Evolutionary conservation across 257 asterid genomes (phyloP).

Genomic region (Capsicum baccatum): DNA sequence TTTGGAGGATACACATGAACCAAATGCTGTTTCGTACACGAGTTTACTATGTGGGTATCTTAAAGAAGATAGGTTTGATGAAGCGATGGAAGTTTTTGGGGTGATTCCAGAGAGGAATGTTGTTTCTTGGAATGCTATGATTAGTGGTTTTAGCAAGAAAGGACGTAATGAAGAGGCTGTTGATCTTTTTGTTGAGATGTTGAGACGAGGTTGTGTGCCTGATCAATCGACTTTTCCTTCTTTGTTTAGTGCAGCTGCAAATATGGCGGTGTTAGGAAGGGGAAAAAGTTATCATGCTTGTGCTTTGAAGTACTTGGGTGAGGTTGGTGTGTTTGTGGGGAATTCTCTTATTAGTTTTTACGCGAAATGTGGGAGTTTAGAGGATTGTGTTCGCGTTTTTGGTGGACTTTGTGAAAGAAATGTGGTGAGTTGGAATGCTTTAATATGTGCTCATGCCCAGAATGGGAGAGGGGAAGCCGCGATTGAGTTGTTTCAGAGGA

Average conservation of each 20-base stretch:
- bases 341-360: constrained; percentile 79
- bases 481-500: constrained; percentile 45
- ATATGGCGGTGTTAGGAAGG: constrained; percentile 72
- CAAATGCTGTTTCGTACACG: constrained; percentile 77
- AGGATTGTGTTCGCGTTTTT: constrained; percentile 58
- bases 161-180: constrained; percentile 82
- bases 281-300: constrained; percentile 84
- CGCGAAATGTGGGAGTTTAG: constrained; percentile 87
- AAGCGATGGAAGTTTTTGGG: constrained; percentile 54
- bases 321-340: constrained; percentile 52
- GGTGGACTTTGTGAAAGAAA: constrained; percentile 47
- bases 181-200: constrained; percentile 65
- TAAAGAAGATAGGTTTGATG: constrained; percentile 57
- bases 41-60: constrained; percentile 68
- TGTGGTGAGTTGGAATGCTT: constrained; percentile 82
- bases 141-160: constrained; percentile 70
- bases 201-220: constrained; percentile 66
- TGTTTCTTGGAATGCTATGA: constrained; percentile 84
- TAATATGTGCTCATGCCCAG: constrained; percentile 82
- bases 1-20: constrained; percentile 57
- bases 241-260: constrained; percentile 69
- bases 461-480: constrained; percentile 72
- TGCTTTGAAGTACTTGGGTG: constrained; percentile 76
- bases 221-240: constrained; percentile 60
- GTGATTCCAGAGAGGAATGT: constrained; percentile 70